Percentiles rank a stretch among this genome's conserved stretches.
Conservation (phyloP, 306 rosid genomes). For the Alnus rubra region DNA sequence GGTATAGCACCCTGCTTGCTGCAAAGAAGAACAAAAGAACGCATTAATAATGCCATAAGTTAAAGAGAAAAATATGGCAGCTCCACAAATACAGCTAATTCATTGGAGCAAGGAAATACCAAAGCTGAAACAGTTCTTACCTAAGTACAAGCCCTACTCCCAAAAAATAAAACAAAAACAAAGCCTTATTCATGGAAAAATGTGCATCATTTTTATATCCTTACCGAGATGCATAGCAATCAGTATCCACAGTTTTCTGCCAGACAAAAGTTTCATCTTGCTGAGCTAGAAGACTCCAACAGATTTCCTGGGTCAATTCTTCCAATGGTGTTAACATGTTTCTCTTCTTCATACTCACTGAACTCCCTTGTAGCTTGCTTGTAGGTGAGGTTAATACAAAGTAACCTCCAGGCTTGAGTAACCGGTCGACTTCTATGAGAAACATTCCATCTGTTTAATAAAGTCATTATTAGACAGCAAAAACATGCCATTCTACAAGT, state of each 20-base stretch:
- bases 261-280: slow-evolving; percentile 88
- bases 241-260: slow-evolving; percentile 80
- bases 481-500: slow-evolving; percentile 6
- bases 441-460: slow-evolving; percentile 71
- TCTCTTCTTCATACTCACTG: slow-evolving; percentile 51
- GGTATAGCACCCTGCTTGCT: slow-evolving; percentile 64
- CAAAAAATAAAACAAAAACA: neutral
- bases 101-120: slow-evolving; percentile 32
- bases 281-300: slow-evolving; percentile 94
- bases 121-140: slow-evolving; percentile 15
- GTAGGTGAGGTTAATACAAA: slow-evolving; percentile 87
- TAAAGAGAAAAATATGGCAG: slow-evolving; percentile 16
- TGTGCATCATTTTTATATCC: slow-evolving; percentile 19
- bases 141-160: neutral
- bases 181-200: neutral
- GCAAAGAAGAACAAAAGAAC: slow-evolving; percentile 27
- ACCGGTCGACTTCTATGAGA: slow-evolving; percentile 89
- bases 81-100: slow-evolving; percentile 19
- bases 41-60: slow-evolving; percentile 10
- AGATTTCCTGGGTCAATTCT: slow-evolving; percentile 65
- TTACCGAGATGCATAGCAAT: slow-evolving; percentile 83
- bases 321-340: slow-evolving; percentile 61
- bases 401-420: slow-evolving; percentile 98
- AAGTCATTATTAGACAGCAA: slow-evolving; percentile 28
- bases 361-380: slow-evolving; percentile 61